A percentile compares a stretch with the other conserved stretches of the same genome.
Conservation (phyloP, 306 rosid genomes). For the Lablab purpureus region DNA sequence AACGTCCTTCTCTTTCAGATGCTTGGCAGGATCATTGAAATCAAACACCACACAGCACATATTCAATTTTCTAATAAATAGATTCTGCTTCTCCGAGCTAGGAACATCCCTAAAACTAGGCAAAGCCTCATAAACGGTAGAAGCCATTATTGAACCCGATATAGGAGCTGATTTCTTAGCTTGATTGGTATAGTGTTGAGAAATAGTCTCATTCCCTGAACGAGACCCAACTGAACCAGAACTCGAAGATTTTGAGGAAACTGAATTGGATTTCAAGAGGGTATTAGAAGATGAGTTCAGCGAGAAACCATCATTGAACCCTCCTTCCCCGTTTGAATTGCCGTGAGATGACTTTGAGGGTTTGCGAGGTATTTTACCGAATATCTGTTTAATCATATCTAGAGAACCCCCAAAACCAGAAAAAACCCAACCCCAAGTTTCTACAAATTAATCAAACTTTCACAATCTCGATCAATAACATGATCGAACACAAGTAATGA, state of each 20-base stretch:
- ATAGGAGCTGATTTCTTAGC: slow-evolving; percentile 49
- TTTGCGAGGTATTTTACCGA: slow-evolving; percentile 64
- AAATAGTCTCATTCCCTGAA: slow-evolving; percentile 54
- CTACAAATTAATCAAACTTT: slow-evolving; percentile 30
- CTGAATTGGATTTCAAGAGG: slow-evolving; percentile 52
- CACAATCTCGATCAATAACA: slow-evolving; percentile 27
- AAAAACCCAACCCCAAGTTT: slow-evolving; percentile 7
- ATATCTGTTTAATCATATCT: slow-evolving; percentile 70
- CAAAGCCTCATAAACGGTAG: slow-evolving; percentile 61
- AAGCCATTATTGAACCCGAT: slow-evolving; percentile 39
- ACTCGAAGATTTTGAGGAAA: slow-evolving; percentile 40
- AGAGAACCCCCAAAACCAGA: slow-evolving; percentile 39
- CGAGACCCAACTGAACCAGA: slow-evolving; percentile 47
- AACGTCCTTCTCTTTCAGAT: slow-evolving; percentile 62
- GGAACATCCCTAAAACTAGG: slow-evolving; percentile 68
- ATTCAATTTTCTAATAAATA: slow-evolving; percentile 59
- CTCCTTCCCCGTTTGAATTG: slow-evolving; percentile 53
- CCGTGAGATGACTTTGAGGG: slow-evolving; percentile 57
- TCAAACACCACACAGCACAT: slow-evolving; percentile 67
- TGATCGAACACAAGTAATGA: slow-evolving; percentile 22
- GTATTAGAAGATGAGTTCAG: slow-evolving; percentile 48
- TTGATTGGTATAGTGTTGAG: slow-evolving; percentile 43
- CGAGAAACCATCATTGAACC: slow-evolving; percentile 48
- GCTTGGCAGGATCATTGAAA: slow-evolving; percentile 58
- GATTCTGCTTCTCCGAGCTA: slow-evolving; percentile 56